Base-by-base conservation (phyloP, 2,329 filamentous ascomycete genomes). In the Knufia petricola region DNA sequence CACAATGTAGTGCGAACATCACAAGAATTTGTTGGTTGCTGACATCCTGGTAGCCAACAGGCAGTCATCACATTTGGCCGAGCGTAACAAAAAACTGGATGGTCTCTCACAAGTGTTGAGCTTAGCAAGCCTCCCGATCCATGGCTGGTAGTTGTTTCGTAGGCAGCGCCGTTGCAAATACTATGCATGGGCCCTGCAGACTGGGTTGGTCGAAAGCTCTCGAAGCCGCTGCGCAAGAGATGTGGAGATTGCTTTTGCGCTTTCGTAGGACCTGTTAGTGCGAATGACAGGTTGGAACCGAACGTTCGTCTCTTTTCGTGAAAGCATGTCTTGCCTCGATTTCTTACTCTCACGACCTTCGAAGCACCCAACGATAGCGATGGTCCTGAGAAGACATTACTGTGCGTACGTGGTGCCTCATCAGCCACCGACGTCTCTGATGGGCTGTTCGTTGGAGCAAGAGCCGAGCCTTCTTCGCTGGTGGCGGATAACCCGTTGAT, bases 1-100 rank as follows among this genome's bases (percentile, higher is more conserved):
- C 68, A 70, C 52, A 68, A 63, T 19, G 63, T 58, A 2, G 61
- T 59, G 19, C 53, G 45, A 4, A 53, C 52, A 48, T 68, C 63
- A 57, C 57, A 61, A 13, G 58, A 51, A 19, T 21, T 24, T 15
- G 24, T 37, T 13, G 20, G 43, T 37, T 46, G 37, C 26, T 40
- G 24, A 20, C 31, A 31, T 13, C 19, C 37, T 9, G 26, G 46
- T n/a, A 45, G 26, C 53, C 53, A 55, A 42, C 55, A 57, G 43
- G 56, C 59, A 45, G 65, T 68, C 31, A 55, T 52, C 6, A 20
- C 9, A 17, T 39, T 37, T 10, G 17, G 32, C 3, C 30, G 13
- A 24, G 32, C 23, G 20, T 47, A 47, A 12, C 32, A 47, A 34
- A 47, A 47, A 21, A n/a, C 8, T 17, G 21, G 12, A 15, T 32